A percentile compares a stretch with the other conserved stretches of the same genome.
phyloP scores from a whole-genome alignment of 1,139 yeast species.

The Suhomyces chickasaworum region DNA sequence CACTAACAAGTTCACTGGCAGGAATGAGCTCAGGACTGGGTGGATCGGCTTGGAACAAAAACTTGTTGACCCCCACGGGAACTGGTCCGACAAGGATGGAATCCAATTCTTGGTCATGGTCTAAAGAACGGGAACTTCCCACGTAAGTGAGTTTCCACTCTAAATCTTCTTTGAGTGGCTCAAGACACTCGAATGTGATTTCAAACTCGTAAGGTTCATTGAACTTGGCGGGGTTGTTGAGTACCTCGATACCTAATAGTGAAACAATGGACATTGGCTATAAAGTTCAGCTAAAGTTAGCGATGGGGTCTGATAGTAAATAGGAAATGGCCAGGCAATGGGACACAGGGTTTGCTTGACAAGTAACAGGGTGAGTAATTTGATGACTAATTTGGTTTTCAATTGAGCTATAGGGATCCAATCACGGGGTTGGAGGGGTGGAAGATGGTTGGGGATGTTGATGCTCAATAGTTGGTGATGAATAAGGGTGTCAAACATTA shows the following conservation, averaged over 20 bases:
- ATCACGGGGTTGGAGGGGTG: not conserved
- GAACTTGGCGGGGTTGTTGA: conserved; percentile 94
- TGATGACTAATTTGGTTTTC: not conserved
- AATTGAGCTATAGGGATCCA: not conserved
- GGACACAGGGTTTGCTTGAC: not conserved
- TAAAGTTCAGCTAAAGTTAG: not conserved
- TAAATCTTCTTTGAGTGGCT: conserved; percentile 86
- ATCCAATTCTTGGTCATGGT: conserved; percentile 95
- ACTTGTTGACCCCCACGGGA: conserved; percentile 95
- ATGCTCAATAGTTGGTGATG: not conserved
- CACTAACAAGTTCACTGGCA: conserved; percentile 90
- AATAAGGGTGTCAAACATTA: not conserved
- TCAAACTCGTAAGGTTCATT: conserved; percentile 94
- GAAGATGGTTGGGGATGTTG: not conserved
- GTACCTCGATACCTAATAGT: conserved; percentile 83
- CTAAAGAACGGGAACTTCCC: conserved; percentile 89
- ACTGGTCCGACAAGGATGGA: conserved; percentile 96
- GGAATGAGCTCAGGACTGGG: conserved; percentile 96
- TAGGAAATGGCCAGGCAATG: too few relatives aligned
- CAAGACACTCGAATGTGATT: conserved; percentile 94
- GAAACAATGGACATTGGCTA: conserved; percentile 82
- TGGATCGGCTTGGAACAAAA: conserved; percentile 91
- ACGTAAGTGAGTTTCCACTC: conserved; percentile 98
- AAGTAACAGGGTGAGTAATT: not conserved
- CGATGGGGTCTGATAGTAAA: too few relatives aligned